Percentiles rank a stretch among this genome's conserved stretches.
These are phyloP conservation scores for Moringa oleifera DNA, from an alignment of 345 rosid species.

Conservation along the genomic window DNA sequence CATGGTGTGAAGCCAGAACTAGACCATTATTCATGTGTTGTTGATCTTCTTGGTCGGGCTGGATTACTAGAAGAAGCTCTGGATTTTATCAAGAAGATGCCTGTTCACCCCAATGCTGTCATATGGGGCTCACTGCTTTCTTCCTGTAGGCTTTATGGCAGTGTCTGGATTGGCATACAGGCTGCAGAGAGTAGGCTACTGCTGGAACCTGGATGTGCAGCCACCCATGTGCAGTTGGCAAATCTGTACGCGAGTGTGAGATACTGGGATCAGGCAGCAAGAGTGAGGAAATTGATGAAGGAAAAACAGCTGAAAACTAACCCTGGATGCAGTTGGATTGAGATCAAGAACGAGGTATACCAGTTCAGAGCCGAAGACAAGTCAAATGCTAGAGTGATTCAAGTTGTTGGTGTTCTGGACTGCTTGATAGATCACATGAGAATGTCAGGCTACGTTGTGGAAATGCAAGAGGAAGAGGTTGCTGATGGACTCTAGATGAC, in stretches of 20 bases:
- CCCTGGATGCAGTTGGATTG: constrained; percentile 90
- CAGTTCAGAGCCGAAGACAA: constrained; percentile 73
- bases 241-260: constrained; percentile 66
- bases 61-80: constrained; percentile 70
- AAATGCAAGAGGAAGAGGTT: too few species aligned
- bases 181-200: constrained; percentile 74
- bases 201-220: constrained; percentile 72
- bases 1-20: constrained; percentile 50
- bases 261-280: constrained; percentile 68
- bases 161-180: constrained; percentile 62
- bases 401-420: constrained; percentile 34
- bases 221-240: constrained; percentile 74
- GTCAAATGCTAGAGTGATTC: constrained; percentile 31
- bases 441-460: too few species aligned
- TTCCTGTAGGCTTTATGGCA: constrained; percentile 70
- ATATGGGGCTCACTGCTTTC: constrained; percentile 98
- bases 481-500: too few species aligned
- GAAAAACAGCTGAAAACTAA: constrained; percentile 59
- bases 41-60: constrained; percentile 89
- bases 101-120: constrained; percentile 60
- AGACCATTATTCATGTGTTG: constrained; percentile 78
- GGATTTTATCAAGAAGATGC: constrained; percentile 52
- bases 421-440: too few species aligned
- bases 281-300: constrained; percentile 73
- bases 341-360: constrained; percentile 53